Conservation (phyloP, 2,329 filamentous ascomycete species). For the Colletotrichum phormii region DNA sequence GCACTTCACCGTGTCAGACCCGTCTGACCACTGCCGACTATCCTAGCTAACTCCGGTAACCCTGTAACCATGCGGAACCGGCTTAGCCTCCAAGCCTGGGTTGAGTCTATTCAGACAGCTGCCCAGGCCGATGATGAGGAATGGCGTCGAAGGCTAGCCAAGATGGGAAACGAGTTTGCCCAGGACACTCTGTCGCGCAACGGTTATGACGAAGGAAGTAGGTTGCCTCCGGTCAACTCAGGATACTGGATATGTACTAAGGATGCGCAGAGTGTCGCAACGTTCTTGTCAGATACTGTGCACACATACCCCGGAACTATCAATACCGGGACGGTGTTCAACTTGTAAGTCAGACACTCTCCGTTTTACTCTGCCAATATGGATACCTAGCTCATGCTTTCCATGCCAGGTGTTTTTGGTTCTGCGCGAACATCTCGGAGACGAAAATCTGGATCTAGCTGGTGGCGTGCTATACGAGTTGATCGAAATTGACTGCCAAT, state of each 20-base stretch:
- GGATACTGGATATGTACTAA: not conserved
- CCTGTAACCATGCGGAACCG: conserved; percentile 22
- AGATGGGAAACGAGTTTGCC: not conserved
- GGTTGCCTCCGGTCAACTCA: not conserved
- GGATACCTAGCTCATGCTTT: not conserved
- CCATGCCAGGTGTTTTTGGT: conserved; percentile 53
- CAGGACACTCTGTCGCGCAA: conserved; percentile 16
- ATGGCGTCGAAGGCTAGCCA: conserved; percentile 15
- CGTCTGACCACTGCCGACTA: not conserved
- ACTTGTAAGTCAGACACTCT: conserved; percentile 44
- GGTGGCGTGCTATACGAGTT: conserved; percentile 59
- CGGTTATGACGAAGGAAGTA: conserved; percentile 34
- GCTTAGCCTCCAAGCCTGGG: conserved; percentile 26
- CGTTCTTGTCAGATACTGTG: conserved; percentile 56
- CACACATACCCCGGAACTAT: conserved; percentile 57
- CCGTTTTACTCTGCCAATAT: not conserved
- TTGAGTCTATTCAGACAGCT: conserved; percentile 20
- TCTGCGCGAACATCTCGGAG: conserved; percentile 56
- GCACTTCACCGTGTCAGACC: not conserved
- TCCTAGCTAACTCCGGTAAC: not conserved
- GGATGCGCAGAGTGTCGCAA: conserved; percentile 54
- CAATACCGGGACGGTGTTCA: conserved; percentile 58
- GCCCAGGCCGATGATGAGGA: conserved; percentile 3
- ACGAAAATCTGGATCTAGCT: conserved; percentile 56
- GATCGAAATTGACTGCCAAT: conserved; percentile 57